Evolutionary conservation across 495 filamentous ascomycete genomes (phyloP).

Genomic region (Penicillium canescens): DNA sequence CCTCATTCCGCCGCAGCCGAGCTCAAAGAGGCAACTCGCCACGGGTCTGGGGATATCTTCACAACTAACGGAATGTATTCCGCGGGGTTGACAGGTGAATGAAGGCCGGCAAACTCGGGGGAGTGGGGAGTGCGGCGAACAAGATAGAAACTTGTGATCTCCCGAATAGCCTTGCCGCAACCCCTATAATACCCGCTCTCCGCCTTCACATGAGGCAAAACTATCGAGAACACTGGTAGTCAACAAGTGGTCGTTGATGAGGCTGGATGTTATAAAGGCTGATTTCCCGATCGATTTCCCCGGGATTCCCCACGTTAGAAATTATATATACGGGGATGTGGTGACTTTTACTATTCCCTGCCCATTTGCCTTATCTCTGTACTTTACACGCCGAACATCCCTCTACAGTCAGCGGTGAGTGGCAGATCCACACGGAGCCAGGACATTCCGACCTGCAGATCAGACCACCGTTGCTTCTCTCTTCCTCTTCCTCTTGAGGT

Average conservation of each 20-base stretch:
- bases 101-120: not conserved
- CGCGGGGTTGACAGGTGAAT: not conserved
- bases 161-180: conserved; percentile 2
- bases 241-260: not conserved
- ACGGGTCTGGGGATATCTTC: no score
- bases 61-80: not conserved
- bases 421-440: conserved; percentile 5
- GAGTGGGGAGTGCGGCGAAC: not conserved
- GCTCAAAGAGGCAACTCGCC: no score
- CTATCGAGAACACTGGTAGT: not conserved
- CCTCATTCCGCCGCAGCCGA: no score
- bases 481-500: conserved; percentile 2
- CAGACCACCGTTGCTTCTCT: conserved; percentile 27
- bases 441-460: conserved; percentile 20
- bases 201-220: conserved; percentile 1
- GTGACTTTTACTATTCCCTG: not conserved
- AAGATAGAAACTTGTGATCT: not conserved
- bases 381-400: not conserved
- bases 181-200: conserved; percentile 4
- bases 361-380: not conserved
- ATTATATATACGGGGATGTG: not conserved
- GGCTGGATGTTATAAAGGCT: not conserved
- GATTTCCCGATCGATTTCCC: not conserved
- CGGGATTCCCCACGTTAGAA: not conserved
- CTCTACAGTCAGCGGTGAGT: conserved; percentile 7